Conservation (phyloP, 2,329 filamentous ascomycete species). For the Fusarium goolgardi region DNA sequence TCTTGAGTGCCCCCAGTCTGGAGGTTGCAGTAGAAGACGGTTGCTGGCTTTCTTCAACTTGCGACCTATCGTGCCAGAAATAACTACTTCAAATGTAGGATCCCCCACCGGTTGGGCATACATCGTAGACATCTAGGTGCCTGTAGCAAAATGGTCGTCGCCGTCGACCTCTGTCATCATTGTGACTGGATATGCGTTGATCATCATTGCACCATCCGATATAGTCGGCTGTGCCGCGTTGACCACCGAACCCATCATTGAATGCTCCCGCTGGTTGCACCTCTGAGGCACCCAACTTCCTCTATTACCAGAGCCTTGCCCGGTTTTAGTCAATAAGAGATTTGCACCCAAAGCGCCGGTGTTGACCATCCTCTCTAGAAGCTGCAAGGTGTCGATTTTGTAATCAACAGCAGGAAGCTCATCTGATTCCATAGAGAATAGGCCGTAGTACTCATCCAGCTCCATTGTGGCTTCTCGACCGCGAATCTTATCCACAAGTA, state of each 20-base stretch:
- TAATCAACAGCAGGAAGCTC: background rate
- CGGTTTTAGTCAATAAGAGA: background rate
- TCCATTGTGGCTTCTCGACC: background rate
- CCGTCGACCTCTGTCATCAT: rapidly evolving
- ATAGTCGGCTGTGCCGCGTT: background rate
- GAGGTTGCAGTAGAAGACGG: background rate
- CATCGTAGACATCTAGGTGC: background rate
- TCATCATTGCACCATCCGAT: background rate
- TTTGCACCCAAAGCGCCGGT: background rate
- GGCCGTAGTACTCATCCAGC: background rate
- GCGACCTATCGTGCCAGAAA: background rate
- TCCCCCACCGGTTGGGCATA: too few relatives aligned
- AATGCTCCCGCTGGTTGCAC: background rate
- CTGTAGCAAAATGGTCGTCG: background rate
- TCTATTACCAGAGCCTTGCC: background rate
- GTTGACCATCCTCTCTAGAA: background rate
- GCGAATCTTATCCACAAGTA: background rate
- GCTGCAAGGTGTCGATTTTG: background rate
- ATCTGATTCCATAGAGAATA: background rate
- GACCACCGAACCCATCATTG: background rate
- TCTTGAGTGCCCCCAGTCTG: background rate
- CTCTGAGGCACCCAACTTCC: background rate
- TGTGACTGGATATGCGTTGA: background rate
- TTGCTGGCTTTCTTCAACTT: background rate
- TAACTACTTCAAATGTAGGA: rapidly evolving